Base-by-base conservation (phyloP, 1,284 basidiomycete species). In the Mycosarcoma mackinlayi region DNA sequence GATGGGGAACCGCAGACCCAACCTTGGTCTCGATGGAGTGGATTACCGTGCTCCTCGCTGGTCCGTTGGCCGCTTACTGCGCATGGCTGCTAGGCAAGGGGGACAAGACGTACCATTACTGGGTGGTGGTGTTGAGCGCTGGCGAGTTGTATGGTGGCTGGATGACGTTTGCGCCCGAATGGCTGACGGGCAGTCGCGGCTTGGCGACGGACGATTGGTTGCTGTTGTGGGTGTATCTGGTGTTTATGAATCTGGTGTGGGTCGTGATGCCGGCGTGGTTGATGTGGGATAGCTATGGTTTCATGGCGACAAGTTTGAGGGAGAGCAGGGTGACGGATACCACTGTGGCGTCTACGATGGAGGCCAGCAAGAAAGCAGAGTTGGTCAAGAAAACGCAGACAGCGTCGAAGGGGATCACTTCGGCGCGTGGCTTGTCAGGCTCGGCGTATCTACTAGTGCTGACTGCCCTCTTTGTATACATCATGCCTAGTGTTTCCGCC, bases 141-240 rank as follows among this genome's bases (percentile, higher is more conserved):
- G 73, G 64, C 1, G 79, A 81, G 58, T 38, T 81, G 21, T 80
- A 79, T 25, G 69, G 73, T 8, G 72, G 75, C 6, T 78, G 73
- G 69, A 80, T 79, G 77, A 81, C 79, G n/a, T 81, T 80, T 46
- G 63, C 71, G 3, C 76, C 78, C 5, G 79, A 80, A 45, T 79
- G 77, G 77, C 49, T 80, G 23, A 56, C 63, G 6, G 69, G 73
- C 4, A 64, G 54, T 30, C 30, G 23, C 5, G 16, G 18, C 11
- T 24, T 59, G 35, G 44, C 50, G 31, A 60, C 58, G 7, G 27
- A 16, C 9, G 55, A 58, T 16, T 70, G 67, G 67, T 21, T 70
- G 51, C 30, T 60, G 34, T 18, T 56, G 46, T 65, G 67, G 68
- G 61, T 72, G n/a, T 72, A 71, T 41, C 53, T 75, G 46, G 53